phyloP scores from a whole-genome alignment of 331 rosid genomes.

The Rosa hybrid region DNA sequence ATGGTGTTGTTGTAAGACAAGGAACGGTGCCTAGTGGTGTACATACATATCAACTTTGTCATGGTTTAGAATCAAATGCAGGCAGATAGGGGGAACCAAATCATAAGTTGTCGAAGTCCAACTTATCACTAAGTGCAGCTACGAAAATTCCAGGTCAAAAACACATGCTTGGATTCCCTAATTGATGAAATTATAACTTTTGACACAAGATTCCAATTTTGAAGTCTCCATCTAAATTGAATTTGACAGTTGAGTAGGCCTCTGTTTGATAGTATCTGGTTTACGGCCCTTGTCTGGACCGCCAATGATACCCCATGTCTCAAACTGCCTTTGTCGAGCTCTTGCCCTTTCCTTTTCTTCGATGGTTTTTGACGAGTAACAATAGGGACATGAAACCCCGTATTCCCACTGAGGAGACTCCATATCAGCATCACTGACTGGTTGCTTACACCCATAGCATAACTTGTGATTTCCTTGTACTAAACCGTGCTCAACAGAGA shows the following conservation, averaged over 20 bases:
- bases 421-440: conserved; percentile 87
- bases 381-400: conserved; percentile 82
- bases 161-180: not conserved
- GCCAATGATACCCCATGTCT: conserved; percentile 93
- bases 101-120: not conserved
- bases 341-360: conserved; percentile 93
- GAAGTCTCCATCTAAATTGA: conserved; percentile 35
- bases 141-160: not conserved
- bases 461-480: conserved; percentile 85
- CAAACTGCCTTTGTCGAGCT: conserved; percentile 85
- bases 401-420: conserved; percentile 73
- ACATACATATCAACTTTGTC: not conserved
- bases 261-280: conserved; percentile 17
- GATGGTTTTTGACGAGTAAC: conserved; percentile 63
- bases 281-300: conserved; percentile 83
- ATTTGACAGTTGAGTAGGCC: conserved; percentile 40
- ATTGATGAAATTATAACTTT: not conserved
- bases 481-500: conserved; percentile 86
- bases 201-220: not conserved
- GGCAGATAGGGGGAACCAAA: not conserved
- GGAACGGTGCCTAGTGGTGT: not conserved
- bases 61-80: not conserved
- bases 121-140: not conserved
- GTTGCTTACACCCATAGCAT: conserved; percentile 93
- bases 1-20: not conserved